Base-by-base conservation (phyloP, 106 monocot species). In the Ottelia alismoides region DNA sequence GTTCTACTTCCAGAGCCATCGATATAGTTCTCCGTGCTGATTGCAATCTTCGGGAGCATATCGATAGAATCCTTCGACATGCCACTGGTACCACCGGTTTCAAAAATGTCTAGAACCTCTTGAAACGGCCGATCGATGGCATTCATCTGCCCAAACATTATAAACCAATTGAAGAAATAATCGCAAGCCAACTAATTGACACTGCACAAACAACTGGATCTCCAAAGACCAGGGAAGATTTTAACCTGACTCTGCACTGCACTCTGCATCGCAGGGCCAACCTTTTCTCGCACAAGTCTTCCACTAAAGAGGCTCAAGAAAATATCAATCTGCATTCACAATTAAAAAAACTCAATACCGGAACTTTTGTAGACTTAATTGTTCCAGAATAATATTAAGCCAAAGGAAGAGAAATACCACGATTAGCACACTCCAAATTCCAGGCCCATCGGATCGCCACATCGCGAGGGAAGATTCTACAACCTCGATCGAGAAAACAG, bases 401-500 rank as follows among this genome's bases (percentile, higher is more conserved):
- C 14, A 28, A n/a, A n/a, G n/a, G n/a, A n/a, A n/a, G n/a, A n/a
- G n/a, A n/a, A n/a, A 67, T 66, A 85, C 88, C 66, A 88, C 60
- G 58, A 68, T 74, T 32, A 79, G 55, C 26, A 85, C 30, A 30
- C 81, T 84, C 57, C 71, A 72, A 30, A 74, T 72, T 29, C 75
- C 72, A 0, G 78, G 73, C 22, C 69, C 70, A 54, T 61, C 65
- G 11, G 84, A 77, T 14, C 57, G 75, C 90, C 90, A 91, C 21
- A 91, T 65, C 17, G 67, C 74, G 12, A 84, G 20, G 56, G 72
- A 85, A 17, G 90, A 81, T 62, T 91, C 90, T 11, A 85, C 78
- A 16, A 52, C 72, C 55, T 91, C 90, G 22, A 91, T 73, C 2
- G 72, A 78, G 74, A 91, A 91, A 44, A 91, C 81, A 14, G 84